Base-by-base conservation (phyloP, 106 monocot species). In the Acorus gramineus region DNA sequence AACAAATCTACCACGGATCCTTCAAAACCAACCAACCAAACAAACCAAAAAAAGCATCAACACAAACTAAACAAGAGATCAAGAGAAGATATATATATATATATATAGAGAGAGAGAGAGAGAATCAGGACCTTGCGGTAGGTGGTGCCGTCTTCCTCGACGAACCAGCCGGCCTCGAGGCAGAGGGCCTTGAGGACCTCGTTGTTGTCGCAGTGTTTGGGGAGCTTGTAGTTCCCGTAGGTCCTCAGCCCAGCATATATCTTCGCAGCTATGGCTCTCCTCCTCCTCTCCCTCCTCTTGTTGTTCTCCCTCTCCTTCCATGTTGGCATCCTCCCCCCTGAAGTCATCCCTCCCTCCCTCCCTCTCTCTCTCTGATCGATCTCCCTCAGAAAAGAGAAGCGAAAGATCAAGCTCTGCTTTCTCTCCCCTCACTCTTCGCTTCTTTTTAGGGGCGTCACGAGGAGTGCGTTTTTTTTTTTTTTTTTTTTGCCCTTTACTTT, bases 221-320 rank as follows among this genome's bases (percentile, higher is more conserved):
- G 87, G 3, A 87, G 80, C 66, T 83, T 84, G 68, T 70, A 87
- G 80, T 80, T 87, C 2, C 87, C 87, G 0, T 60, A 60, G 6
- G 69, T 61, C 42, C 87, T 67, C 60, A 87, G 66, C 4, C 87
- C 87, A 3, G 87, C 53, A 63, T 83, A 87, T 55, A 87, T 84
- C 80, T 84, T 83, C 7, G 87, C 83, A 9, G 87, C 87, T 5
- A 87, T 84, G 42, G 87, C 87, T 7, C 83, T 58, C 66, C 87
- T 49, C 66, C 87, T 66, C 66, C 87, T 67, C 80, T 87, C 87
- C 56, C 87, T 74, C 66, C 83, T 57, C 80, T 83, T 87, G 69
- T 87, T 87, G 80, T 87, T 87, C 80, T 87, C 87, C 71, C 87
- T 80, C 80, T 87, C 87, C 77, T 80, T 87, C 83, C 87, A 87